Percentiles rank a stretch among this genome's conserved stretches.
Conservation (phyloP, 176 grass and related monocot genomes). For the Coix lacrymajobi region DNA sequence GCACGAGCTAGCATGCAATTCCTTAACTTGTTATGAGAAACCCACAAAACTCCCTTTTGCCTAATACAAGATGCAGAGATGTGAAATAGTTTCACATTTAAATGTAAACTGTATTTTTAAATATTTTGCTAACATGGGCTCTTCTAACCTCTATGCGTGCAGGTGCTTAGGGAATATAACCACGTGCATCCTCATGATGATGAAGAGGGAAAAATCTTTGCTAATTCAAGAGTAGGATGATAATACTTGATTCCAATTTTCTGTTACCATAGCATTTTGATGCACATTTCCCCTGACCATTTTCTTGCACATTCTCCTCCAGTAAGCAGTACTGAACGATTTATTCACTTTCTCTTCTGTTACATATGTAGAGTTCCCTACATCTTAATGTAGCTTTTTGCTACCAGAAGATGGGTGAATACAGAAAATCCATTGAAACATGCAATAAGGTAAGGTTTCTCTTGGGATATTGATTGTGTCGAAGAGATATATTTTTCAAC, state of each 20-base stretch:
- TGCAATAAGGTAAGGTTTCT: constrained; percentile 78
- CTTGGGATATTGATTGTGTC: neutral
- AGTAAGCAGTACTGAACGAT: neutral
- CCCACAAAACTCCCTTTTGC: neutral
- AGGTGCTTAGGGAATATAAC: constrained; percentile 96
- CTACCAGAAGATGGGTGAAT: constrained; percentile 84
- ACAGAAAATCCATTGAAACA: constrained; percentile 80
- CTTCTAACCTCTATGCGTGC: constrained; percentile 12
- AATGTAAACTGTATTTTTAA: neutral
- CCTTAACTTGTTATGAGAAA: neutral
- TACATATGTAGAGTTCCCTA: constrained; percentile 58
- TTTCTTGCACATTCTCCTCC: neutral
- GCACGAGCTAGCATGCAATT: neutral
- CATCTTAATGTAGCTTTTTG: constrained; percentile 95
- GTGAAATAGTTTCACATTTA: constrained; percentile 3
- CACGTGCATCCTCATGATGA: constrained; percentile 97
- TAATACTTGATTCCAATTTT: neutral
- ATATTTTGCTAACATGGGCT: neutral
- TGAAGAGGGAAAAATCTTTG: constrained; percentile 90
- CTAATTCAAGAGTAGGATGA: constrained; percentile 85
- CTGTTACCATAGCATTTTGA: neutral
- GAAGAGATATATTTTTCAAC: neutral
- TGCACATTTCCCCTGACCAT: neutral
- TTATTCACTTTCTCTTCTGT: constrained; percentile 30
- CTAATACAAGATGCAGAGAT: neutral